Conservation (phyloP, 1,139 yeast genomes). For the Pichia sp. region DNA sequence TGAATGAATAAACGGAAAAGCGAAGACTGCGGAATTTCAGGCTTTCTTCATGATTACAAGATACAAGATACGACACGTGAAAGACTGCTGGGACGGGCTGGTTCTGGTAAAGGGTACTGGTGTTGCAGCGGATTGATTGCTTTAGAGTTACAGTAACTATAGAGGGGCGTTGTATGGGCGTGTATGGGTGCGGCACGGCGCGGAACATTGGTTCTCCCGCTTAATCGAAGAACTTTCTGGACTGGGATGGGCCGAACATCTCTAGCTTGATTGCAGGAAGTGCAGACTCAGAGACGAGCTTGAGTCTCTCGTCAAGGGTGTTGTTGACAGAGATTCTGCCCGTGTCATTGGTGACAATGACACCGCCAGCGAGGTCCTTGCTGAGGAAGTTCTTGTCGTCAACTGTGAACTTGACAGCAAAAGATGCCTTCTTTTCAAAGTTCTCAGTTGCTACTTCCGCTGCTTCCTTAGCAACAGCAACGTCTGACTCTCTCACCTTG, state of each 20-base stretch:
- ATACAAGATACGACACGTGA: too few species aligned
- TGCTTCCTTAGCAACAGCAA: conserved; percentile 56
- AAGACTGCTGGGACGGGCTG: too few species aligned
- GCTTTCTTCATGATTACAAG: too few species aligned
- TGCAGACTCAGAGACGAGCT: conserved; percentile 73
- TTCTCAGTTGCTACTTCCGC: conserved; percentile 53
- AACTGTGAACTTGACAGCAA: conserved; percentile 42
- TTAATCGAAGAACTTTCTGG: conserved; percentile 88
- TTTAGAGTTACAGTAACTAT: too few species aligned
- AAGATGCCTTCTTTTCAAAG: conserved; percentile 53
- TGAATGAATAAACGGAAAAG: too few species aligned
- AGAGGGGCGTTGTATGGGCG: too few species aligned
- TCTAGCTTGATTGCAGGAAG: conserved; percentile 91
- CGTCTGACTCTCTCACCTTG: conserved; percentile 65
- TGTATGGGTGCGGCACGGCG: too few species aligned
- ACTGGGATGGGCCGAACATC: conserved; percentile 77
- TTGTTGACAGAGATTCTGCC: conserved; percentile 89
- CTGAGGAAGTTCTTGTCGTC: conserved; percentile 51
- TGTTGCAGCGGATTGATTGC: too few species aligned
- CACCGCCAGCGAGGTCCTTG: conserved; percentile 79
- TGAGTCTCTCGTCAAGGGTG: conserved; percentile 90
- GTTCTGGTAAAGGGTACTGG: too few species aligned
- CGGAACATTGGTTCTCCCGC: too few species aligned
- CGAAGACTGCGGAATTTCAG: too few species aligned
- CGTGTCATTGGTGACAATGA: conserved; percentile 54